Evolutionary conservation across 176 grass and related monocot species (phyloP).

Genomic region (Miscanthus lutarioriparius): DNA sequence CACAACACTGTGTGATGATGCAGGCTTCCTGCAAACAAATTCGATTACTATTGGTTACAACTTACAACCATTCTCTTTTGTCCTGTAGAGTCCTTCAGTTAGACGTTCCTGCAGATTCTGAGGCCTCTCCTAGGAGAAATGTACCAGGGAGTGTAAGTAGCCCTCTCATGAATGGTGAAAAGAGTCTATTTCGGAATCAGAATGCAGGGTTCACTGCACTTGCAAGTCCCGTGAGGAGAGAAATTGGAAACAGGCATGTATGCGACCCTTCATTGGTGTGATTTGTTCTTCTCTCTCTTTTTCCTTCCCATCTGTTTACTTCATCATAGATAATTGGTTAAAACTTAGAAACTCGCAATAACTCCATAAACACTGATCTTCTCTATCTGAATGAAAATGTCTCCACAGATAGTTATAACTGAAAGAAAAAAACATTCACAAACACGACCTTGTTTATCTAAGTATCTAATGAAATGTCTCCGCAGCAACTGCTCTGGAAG

Average conservation of each 20-base stretch:
- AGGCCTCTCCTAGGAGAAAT: constrained; percentile 44
- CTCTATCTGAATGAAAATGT: not conserved
- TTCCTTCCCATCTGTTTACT: not conserved
- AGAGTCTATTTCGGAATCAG: constrained; percentile 48
- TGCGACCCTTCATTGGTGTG: constrained; percentile 20
- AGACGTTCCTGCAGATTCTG: constrained; percentile 48
- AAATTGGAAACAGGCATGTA: constrained; percentile 69
- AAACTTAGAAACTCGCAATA: not conserved
- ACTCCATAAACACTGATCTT: constrained; percentile 9
- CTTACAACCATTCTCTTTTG: constrained; percentile 23
- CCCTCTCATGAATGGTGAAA: constrained; percentile 55
- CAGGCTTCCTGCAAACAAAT: not conserved
- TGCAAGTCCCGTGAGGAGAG: constrained; percentile 80
- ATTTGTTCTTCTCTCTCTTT: constrained; percentile 28
- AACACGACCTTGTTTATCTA: too few relatives aligned
- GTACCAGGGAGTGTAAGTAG: constrained; percentile 31
- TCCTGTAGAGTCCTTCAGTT: constrained; percentile 59
- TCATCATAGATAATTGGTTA: not conserved
- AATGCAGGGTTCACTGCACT: constrained; percentile 55
- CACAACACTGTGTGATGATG: not conserved
- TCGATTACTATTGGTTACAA: not conserved
- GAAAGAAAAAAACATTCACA: too few relatives aligned
- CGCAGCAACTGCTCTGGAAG: not conserved
- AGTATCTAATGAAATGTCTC: not conserved
- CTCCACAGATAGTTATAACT: too few relatives aligned